Evolutionary conservation across 2,329 filamentous ascomycete species (phyloP), one percentile per base, ranked within the genome.

Genomic region (Cryphonectria radicalis): DNA sequence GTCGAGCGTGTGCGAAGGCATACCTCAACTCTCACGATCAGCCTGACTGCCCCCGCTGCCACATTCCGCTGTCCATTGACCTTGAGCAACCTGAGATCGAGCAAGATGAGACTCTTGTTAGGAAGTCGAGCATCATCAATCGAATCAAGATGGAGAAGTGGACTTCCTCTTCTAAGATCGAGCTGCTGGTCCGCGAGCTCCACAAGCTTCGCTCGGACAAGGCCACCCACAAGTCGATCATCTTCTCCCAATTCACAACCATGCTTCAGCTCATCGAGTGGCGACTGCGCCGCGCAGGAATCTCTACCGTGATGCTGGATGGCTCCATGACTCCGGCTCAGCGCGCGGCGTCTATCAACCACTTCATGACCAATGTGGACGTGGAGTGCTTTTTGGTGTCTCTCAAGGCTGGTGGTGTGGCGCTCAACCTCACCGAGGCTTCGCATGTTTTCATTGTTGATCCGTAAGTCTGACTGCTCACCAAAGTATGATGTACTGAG

Each of bases 71-170:
- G 7, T 89, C 90, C 0, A 97, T 99, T 75, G 96, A 99, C 80
- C 90, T 98, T 55, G 95, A 98, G 79, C 95, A 98, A 82, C 94
- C 95, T 0, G 95, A 97, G 75, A 95, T 98, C 68, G 95, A 97
- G 81, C 95, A 98, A 81, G 93, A 98, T 73, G 93, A 95, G 79
- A 87, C 90, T 1, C 83, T 91, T 8, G 90, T 97, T 72, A 98
- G 97, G 87, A 98, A 98, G 82, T 95, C 91, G 19, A 97, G 94
- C 1, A 99, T 99, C 80, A 97, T 98, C 85, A 98, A 98, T 80
- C 93, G 96, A 69, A 98, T 99, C 83, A 94, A 95, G 82, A 98
- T 98, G 95, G 93, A 97, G 80, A 93, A 98, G 77, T 99, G 96
- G 96, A 97, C 94, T 0, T 97, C 94, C 0, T 98, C 94, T 0